Base-by-base conservation (phyloP, 495 filamentous ascomycete genomes). In the Penicillium tannophilum region DNA sequence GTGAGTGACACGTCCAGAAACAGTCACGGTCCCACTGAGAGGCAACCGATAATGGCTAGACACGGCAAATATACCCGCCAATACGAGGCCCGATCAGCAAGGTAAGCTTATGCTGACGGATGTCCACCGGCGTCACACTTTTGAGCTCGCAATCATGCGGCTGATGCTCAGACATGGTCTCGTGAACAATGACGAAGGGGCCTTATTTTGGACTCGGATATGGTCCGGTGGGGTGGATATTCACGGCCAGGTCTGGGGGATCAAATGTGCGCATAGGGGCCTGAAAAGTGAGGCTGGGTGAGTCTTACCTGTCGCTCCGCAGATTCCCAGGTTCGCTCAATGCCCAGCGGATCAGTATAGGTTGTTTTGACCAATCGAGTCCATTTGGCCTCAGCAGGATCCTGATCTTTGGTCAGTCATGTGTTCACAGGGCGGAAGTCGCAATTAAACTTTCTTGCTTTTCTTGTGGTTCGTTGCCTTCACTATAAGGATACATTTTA, bases 281-380 rank as follows among this genome's bases (percentile, higher is more conserved):
- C 33, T 19, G 39, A 41, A 35, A 53, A 36, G 49, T 33, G 48
- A 51, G 54, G 47, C 49, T 39, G 48, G 60, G 44, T n/a, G 52
- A 28, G 39, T 63, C 69, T 71, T 73, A 81, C 80, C 62, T 78
- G 80, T 12, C 91, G 81, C 70, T 94, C 91, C 14, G 88, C 89
- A 3, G 87, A 90, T 68, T 95, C 91, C 90, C 90, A 94, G 35
- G 84, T 90, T 55, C 90, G 81, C 51, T 82, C 75, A 16, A 85
- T 77, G 26, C 86, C 88, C 9, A 85, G 79, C 1, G 88, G 87
- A 61, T 94, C 91, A 36, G 69, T 77, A 67, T 93, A 95, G 14
- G 83, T 91, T 28, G 86, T 87, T 63, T 88, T 89, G 42, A 85
- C 77, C 12, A 90, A 76, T 68, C 84, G 87, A 20, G 84, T 83